Conservation (phyloP, 768 basidiomycete species). For the Boletus subcaerulescens region DNA sequence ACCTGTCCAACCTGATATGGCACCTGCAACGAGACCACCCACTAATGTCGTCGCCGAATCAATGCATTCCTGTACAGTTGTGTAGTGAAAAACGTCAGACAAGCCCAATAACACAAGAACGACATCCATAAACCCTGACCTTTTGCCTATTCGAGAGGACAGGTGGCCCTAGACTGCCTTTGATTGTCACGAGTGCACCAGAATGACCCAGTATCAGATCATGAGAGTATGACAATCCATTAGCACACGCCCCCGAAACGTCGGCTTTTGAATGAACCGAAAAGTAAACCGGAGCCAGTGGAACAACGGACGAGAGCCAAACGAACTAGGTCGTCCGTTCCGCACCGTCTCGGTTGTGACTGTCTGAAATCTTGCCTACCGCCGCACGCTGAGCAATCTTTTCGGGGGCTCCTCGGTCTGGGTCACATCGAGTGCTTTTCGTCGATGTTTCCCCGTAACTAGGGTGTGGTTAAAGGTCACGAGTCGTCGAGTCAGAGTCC, state of each 20-base stretch:
- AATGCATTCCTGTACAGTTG: constrained; percentile 60
- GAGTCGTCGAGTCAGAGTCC: too few relatives aligned
- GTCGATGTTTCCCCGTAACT: not conserved
- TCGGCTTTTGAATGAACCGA: constrained; percentile 50
- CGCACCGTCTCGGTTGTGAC: constrained; percentile 59
- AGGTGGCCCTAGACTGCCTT: constrained; percentile 58
- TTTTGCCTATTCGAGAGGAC: constrained; percentile 61
- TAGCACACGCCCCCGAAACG: not conserved
- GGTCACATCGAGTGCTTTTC: not conserved
- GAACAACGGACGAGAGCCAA: constrained; percentile 71
- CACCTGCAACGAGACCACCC: constrained; percentile 69
- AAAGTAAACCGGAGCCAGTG: constrained; percentile 73
- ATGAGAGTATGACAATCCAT: constrained; percentile 23
- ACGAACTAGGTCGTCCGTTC: constrained; percentile 70
- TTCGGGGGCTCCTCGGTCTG: constrained; percentile 10
- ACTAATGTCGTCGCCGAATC: constrained; percentile 78
- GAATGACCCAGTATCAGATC: constrained; percentile 74
- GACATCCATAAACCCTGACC: constrained; percentile 30
- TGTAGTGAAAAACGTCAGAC: not conserved
- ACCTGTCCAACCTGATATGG: constrained; percentile 69
- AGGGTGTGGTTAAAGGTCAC: too few relatives aligned
- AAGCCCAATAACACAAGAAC: not conserved
- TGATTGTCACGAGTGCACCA: constrained; percentile 75
- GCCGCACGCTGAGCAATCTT: constrained; percentile 13
- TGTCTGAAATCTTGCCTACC: constrained; percentile 52